Evolutionary conservation across 1,284 basidiomycete genomes (phyloP).

Genomic region (Malassezia furfur): DNA sequence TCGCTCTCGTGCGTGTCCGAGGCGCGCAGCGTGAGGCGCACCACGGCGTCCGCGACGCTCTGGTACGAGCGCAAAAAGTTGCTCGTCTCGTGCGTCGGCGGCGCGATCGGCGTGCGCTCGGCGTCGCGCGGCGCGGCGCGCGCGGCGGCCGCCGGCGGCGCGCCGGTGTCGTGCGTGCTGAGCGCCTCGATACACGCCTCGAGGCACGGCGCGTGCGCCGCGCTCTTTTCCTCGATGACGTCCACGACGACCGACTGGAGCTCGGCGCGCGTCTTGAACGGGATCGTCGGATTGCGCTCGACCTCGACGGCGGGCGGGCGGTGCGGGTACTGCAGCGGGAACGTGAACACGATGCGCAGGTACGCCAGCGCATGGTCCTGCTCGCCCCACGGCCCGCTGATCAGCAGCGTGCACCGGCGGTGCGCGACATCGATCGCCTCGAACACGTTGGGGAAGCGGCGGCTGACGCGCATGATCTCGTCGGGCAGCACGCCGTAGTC

Average conservation of each 20-base stretch:
- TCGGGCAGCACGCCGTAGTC: slow-evolving; percentile 22
- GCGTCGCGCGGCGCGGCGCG: not conserved
- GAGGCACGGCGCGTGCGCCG: slow-evolving; percentile 20
- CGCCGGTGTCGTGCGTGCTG: slow-evolving; percentile 11
- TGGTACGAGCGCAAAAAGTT: slow-evolving; percentile 34
- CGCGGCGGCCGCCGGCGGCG: not conserved
- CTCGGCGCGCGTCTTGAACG: slow-evolving; percentile 34
- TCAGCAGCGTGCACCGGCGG: slow-evolving; percentile 29
- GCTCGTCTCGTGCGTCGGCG: slow-evolving; percentile 14
- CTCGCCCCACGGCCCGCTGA: slow-evolving; percentile 41
- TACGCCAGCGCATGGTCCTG: slow-evolving; percentile 35
- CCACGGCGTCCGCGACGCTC: slow-evolving; percentile 29
- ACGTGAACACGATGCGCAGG: slow-evolving; percentile 34
- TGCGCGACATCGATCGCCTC: slow-evolving; percentile 37
- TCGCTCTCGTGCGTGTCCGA: slow-evolving; percentile 18
- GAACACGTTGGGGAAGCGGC: slow-evolving; percentile 27
- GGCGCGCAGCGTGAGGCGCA: slow-evolving; percentile 21
- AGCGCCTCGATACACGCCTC: slow-evolving; percentile 29
- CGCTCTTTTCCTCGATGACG: slow-evolving; percentile 20
- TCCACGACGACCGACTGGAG: slow-evolving; percentile 25
- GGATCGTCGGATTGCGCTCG: slow-evolving; percentile 37
- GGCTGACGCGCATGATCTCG: slow-evolving; percentile 33
- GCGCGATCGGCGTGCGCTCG: not conserved
- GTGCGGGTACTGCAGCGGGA: slow-evolving; percentile 33
- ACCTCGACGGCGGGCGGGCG: slow-evolving; percentile 35